Evolutionary conservation across 2,329 filamentous ascomycete genomes (phyloP), one percentile per base, ranked within the genome.

Genomic region (Fusarium piperis): DNA sequence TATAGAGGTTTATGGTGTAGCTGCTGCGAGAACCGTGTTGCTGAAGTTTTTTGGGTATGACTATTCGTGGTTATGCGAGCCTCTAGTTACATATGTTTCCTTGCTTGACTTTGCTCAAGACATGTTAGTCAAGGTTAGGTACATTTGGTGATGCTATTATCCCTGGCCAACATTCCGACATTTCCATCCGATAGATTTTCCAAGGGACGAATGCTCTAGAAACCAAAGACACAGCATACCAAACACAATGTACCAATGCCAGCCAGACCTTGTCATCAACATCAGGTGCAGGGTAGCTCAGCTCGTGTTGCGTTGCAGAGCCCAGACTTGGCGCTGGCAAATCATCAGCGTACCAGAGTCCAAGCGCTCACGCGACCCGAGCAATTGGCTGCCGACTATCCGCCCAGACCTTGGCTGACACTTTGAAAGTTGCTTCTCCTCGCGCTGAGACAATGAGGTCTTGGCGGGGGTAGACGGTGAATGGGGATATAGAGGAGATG

Each of bases 331-430:
- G 55, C 36, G 35, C 26, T 20, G 41, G 18, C 35, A 36, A 18
- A 18, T 59, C 18, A 57, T 16, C 20, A 35, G 44, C 20, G 30
- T 20, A 23, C 16, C 30, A 59, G 13, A 30, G 57, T 18, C 28
- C n/a, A 32, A 59, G 57, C 41, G 35, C 59, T 67, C 68, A 74
- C 68, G 53, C 65, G 48, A 74, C 58, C 55, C 33, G 15, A 32
- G 38, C 33, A 30, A 65, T 51, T 62, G 59, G 59, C 28, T 15
- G 13, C 15, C 26, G 41, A 32, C 20, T 33, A 28, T 53, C 53
- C 30, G 67, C 41, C 57, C 16, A 67, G 39, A 38, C 36, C 65
- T 61, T 64, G 59, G 59, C 62, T 30, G 46, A 57, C 53, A 61
- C 46, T 41, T 23, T 44, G 8, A 6, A 28, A 48, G 23, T 48